A percentile compares a stretch with the other conserved stretches of the same genome.
Conservation (phyloP, 768 basidiomycete species). For the Xerocomellus intermedius region DNA sequence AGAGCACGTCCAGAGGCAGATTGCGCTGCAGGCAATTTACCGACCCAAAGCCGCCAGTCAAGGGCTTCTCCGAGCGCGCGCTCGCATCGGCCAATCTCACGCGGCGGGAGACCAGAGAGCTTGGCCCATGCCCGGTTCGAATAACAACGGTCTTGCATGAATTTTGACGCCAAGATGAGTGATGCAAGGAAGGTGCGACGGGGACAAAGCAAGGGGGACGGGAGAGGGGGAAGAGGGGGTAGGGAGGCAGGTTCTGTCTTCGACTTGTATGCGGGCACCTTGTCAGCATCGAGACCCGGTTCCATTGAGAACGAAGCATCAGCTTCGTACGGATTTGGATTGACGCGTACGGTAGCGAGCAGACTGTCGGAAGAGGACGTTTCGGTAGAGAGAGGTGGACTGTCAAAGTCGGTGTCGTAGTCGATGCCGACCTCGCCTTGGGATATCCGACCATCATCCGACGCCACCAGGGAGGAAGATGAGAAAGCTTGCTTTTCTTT, state of each 20-base stretch:
- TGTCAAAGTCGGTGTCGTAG: conserved; percentile 36
- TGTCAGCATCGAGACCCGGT: conserved; percentile 12
- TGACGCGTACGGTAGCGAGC: conserved; percentile 46
- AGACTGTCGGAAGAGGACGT: conserved; percentile 22
- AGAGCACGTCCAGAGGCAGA: conserved; percentile 40
- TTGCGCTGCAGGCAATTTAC: conserved; percentile 51
- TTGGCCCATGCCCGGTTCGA: conserved; percentile 95
- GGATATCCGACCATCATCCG: conserved; percentile 42
- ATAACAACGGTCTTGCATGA: conserved; percentile 90
- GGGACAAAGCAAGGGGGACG: conserved; percentile 83
- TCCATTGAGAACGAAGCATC: conserved; percentile 18
- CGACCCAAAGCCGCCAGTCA: conserved; percentile 92
- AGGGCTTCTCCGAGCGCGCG: conserved; percentile 83
- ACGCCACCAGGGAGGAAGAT: conserved; percentile 40
- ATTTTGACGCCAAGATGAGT: conserved; percentile 87
- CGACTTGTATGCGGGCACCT: conserved; percentile 9
- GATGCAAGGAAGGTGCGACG: conserved; percentile 86
- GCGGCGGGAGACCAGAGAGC: conserved; percentile 80
- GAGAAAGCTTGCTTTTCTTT: conserved; percentile 49
- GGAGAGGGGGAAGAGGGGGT: conserved; percentile 46
- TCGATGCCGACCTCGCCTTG: conserved; percentile 44
- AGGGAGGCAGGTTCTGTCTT: conserved; percentile 20
- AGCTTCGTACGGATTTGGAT: conserved; percentile 26
- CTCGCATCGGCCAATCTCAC: conserved; percentile 88
- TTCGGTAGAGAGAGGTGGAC: conserved; percentile 7